Conservation (phyloP, 2,329 filamentous ascomycete species). For the Fusarium sp. region DNA sequence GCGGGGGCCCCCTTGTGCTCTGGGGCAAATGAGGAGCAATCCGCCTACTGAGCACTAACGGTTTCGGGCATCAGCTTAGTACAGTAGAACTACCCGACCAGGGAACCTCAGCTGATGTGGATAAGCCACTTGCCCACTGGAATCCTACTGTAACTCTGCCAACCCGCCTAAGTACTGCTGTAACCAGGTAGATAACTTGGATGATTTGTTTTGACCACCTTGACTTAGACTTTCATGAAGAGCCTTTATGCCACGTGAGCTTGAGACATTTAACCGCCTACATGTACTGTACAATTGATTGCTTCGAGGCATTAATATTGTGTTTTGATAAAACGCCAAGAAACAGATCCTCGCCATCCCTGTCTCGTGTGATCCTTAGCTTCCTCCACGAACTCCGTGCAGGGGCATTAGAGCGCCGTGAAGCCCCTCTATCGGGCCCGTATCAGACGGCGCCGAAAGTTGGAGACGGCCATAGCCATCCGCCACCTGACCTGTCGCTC, state of each 20-base stretch:
- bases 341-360: conserved; percentile 33
- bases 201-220: not conserved
- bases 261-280: too few relatives aligned
- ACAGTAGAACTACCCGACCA: conserved; percentile 6
- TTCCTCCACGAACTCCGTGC: conserved; percentile 1
- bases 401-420: conserved; percentile 8
- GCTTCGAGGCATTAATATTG: not conserved
- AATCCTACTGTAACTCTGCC: not conserved
- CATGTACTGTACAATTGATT: not conserved
- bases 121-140: not conserved
- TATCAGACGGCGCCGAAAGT: conserved; percentile 26
- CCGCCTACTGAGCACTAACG: conserved; percentile 4
- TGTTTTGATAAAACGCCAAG: conserved; percentile 28
- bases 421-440: conserved; percentile 16
- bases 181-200: not conserved
- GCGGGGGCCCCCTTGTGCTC: conserved; percentile 13
- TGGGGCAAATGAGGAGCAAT: conserved; percentile 16
- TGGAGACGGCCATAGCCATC: conserved; percentile 11
- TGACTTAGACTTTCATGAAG: too few relatives aligned
- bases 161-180: too few relatives aligned
- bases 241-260: too few relatives aligned
- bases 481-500: too few relatives aligned
- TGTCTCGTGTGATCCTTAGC: conserved; percentile 23
- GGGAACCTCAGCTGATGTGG: conserved; percentile 22
- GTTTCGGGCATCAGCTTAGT: not conserved